Evolutionary conservation across 257 asterid genomes (phyloP).

Genomic region (Avicennia marina): DNA sequence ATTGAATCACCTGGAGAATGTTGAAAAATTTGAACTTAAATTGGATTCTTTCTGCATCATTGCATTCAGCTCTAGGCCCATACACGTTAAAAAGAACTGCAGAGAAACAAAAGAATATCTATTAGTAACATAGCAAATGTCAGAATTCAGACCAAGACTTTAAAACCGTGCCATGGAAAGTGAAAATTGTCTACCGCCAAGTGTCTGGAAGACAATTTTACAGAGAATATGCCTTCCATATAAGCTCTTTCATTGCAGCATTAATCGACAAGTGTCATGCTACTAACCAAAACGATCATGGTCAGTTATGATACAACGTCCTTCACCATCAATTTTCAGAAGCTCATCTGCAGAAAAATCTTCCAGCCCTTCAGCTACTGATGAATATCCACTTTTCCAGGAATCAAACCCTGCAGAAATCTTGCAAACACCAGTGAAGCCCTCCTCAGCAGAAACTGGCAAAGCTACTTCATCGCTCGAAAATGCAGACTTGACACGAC

Average conservation of each 20-base stretch:
- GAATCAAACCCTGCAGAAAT: constrained; percentile 36
- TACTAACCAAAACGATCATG: constrained; percentile 85
- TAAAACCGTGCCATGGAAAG: constrained; percentile 8
- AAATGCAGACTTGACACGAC: constrained; percentile 81
- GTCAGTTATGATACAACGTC: constrained; percentile 90
- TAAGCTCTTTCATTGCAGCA: constrained; percentile 4
- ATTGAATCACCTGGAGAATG: constrained; percentile 58
- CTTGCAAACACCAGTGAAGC: constrained; percentile 76
- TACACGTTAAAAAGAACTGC: constrained; percentile 92
- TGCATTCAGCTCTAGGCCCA: constrained; percentile 82
- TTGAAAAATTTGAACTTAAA: constrained; percentile 66
- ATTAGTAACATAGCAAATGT: constrained; percentile 7
- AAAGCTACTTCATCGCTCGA: constrained; percentile 69
- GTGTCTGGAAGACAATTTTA: neutral
- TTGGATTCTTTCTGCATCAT: constrained; percentile 70
- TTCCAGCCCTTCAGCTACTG: constrained; percentile 47
- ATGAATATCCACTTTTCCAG: constrained; percentile 38
- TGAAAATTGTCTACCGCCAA: neutral
- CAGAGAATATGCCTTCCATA: neutral
- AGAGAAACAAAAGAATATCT: constrained; percentile 18
- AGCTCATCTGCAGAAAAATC: constrained; percentile 68
- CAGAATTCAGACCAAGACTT: neutral
- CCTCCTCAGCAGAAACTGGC: constrained; percentile 91
- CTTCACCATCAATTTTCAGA: constrained; percentile 80
- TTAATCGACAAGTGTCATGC: constrained; percentile 2